Percentiles rank a stretch among this genome's conserved stretches.
Evolutionary conservation across 1,284 basidiomycete genomes (phyloP).

Genomic region (Microbotryum silenes-acaulis): DNA sequence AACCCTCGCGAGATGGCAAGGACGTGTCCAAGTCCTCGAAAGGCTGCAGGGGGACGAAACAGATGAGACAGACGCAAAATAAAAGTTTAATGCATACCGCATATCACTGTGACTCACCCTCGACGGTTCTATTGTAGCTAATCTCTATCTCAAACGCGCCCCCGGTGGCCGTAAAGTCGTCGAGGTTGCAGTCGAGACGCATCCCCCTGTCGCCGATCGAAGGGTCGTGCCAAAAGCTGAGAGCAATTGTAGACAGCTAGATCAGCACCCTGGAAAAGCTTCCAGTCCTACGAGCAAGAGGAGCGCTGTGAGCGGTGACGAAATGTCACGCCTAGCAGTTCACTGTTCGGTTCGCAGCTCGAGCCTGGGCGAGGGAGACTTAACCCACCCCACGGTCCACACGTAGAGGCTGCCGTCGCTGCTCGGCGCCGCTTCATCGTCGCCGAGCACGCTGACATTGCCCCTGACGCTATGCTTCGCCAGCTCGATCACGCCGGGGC

Average conservation of each 20-base stretch:
- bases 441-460: constrained; percentile 18
- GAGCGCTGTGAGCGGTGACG: neutral
- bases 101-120: constrained; percentile 7
- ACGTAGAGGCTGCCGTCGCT: neutral
- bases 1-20: constrained; percentile 26
- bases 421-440: constrained; percentile 2
- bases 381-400: constrained; percentile 17
- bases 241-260: too few species aligned
- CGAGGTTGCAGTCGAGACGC: constrained; percentile 13
- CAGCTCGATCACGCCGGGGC: constrained; percentile 9
- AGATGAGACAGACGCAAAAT: neutral
- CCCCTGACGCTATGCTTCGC: constrained; percentile 6
- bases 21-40: constrained; percentile 31
- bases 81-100: neutral
- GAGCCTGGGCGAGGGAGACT: too few species aligned
- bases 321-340: neutral
- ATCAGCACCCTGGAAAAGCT: neutral
- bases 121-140: constrained; percentile 22
- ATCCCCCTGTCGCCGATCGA: constrained; percentile 4
- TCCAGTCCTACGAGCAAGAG: neutral
- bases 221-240: constrained; percentile 17
- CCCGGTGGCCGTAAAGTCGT: constrained; percentile 24
- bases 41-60: constrained; percentile 14
- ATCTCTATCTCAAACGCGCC: constrained; percentile 14
- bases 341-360: neutral